Conservation (phyloP, 2,329 filamentous ascomycete species). For the Trichoderma sp. region DNA sequence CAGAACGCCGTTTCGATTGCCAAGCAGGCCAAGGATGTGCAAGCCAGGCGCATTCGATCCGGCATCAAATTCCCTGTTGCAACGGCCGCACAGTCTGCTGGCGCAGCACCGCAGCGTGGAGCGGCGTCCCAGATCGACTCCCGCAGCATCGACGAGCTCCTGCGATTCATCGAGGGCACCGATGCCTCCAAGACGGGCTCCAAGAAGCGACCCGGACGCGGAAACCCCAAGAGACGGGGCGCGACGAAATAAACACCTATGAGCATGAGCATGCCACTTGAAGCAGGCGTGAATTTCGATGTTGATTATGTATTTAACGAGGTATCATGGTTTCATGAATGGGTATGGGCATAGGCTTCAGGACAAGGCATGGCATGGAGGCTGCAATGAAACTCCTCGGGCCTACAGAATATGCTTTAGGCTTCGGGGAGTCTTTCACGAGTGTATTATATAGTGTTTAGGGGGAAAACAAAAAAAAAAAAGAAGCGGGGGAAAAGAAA, state of each 20-base stretch:
- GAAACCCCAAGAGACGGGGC: conserved; percentile 56
- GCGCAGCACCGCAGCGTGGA: conserved; percentile 31
- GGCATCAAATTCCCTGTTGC: conserved; percentile 61
- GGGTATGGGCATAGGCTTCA: background rate
- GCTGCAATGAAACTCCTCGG: background rate
- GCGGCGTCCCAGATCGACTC: conserved; percentile 56
- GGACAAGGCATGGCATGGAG: background rate
- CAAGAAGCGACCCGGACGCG: conserved; percentile 55
- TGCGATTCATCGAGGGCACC: conserved; percentile 88
- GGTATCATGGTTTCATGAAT: conserved; percentile 13
- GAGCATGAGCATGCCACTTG: conserved; percentile 4
- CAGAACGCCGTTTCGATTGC: conserved; percentile 93
- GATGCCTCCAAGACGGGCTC: conserved; percentile 47
- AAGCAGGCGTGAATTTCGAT: background rate
- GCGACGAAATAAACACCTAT: conserved; percentile 7
- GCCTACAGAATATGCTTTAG: background rate
- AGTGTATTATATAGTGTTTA: conserved; percentile 17
- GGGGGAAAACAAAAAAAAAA: background rate
- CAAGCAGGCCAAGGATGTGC: conserved; percentile 85
- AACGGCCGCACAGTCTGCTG: conserved; percentile 29
- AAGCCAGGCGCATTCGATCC: conserved; percentile 68
- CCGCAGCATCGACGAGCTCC: conserved; percentile 85
- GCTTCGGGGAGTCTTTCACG: background rate
- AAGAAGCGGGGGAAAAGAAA: background rate
- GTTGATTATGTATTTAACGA: conserved; percentile 1